These are phyloP conservation scores for Hypoxylon sp. DNA, from an alignment of 2,329 filamentous ascomycete genomes.

Conservation along the genomic window DNA sequence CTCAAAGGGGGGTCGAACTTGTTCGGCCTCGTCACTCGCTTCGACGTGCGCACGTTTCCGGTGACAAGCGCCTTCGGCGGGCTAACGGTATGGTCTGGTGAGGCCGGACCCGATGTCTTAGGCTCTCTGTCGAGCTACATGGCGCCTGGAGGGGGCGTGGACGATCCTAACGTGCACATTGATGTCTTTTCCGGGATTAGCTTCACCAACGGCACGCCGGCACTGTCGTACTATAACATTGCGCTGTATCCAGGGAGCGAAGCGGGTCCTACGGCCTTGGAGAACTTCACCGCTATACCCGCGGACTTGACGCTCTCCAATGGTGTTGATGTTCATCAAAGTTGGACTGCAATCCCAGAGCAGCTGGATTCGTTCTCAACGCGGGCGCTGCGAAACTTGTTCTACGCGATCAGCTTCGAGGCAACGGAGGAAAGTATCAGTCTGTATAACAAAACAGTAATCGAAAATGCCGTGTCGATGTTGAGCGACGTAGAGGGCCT, in stretches of 20 bases:
- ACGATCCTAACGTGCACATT: constrained; percentile 42
- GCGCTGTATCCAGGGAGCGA: constrained; percentile 31
- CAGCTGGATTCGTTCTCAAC: constrained; percentile 24
- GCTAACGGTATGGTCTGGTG: constrained; percentile 27
- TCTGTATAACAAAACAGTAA: constrained; percentile 27
- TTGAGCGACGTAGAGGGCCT: constrained; percentile 28
- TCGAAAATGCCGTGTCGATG: constrained; percentile 26
- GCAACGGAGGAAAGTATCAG: constrained; percentile 21
- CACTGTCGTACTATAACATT: constrained; percentile 30
- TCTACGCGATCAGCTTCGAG: constrained; percentile 25
- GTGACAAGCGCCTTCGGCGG: constrained; percentile 33
- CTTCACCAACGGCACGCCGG: constrained; percentile 30
- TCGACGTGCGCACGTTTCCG: constrained; percentile 53
- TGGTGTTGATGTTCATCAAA: constrained; percentile 14
- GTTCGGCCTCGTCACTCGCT: constrained; percentile 58
- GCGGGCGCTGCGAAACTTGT: constrained; percentile 14
- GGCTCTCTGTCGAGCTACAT: constrained; percentile 37
- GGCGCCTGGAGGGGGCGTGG: constrained; percentile 42
- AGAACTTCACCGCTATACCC: constrained; percentile 42
- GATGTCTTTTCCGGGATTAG: constrained; percentile 35
- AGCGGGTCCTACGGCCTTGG: constrained; percentile 30
- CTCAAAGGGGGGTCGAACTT: constrained; percentile 63
- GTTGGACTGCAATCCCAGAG: constrained; percentile 18
- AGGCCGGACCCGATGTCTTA: constrained; percentile 23
- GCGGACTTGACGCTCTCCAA: constrained; percentile 18